Percentiles rank a stretch among this genome's conserved stretches.
phyloP scores from a whole-genome alignment of 331 rosid genomes.

The Spiraea crenata region DNA sequence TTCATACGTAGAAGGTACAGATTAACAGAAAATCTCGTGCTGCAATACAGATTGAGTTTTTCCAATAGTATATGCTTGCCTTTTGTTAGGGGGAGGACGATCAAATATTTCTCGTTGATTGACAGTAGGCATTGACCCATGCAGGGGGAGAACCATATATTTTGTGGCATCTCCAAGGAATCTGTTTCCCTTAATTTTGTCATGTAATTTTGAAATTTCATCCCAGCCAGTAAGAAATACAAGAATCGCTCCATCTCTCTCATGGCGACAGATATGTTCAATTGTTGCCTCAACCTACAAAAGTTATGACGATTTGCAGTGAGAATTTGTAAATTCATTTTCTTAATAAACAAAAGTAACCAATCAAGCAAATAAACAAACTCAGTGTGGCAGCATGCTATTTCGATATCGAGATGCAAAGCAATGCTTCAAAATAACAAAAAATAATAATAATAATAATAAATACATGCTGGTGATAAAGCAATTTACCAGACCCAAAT shows the following conservation, averaged over 20 bases:
- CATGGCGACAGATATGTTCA: conserved; percentile 76
- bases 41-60: neutral
- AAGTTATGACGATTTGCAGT: neutral
- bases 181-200: conserved; percentile 65
- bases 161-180: conserved; percentile 76
- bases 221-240: conserved; percentile 98
- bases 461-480: neutral
- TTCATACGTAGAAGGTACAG: neutral
- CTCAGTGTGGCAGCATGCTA: neutral
- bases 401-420: neutral
- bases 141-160: conserved; percentile 74
- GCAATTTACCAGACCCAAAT: conserved; percentile 79
- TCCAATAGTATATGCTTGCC: conserved; percentile 53
- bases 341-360: neutral
- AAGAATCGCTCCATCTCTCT: conserved; percentile 83
- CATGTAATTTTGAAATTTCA: conserved; percentile 84
- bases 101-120: conserved; percentile 95
- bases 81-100: conserved; percentile 76
- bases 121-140: conserved; percentile 96
- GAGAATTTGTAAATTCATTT: neutral
- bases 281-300: conserved; percentile 79
- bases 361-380: neutral
- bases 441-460: neutral
- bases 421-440: neutral
- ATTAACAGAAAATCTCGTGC: neutral